phyloP scores from a whole-genome alignment of 768 basidiomycete species.

The Tephrocybe sp. region DNA sequence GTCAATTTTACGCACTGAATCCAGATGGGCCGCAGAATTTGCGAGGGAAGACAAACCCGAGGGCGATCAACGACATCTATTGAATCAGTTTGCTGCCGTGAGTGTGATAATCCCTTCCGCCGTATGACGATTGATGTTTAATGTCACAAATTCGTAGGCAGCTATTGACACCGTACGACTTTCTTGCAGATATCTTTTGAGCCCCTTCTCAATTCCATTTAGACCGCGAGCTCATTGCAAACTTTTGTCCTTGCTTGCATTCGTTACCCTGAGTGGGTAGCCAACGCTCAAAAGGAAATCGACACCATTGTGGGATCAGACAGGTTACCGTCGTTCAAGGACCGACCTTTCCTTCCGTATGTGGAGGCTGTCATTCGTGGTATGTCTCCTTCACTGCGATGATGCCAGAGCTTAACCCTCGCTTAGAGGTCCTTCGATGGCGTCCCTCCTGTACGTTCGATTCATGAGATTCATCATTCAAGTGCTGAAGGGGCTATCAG shows the following conservation, averaged over 20 bases:
- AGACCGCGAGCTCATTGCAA: slow-evolving; percentile 28
- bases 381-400: neutral
- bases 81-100: neutral
- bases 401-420: neutral
- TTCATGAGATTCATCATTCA: neutral
- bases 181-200: too few species aligned
- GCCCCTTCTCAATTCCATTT: neutral
- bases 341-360: slow-evolving; percentile 32
- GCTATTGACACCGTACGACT: neutral
- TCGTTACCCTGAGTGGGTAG: slow-evolving; percentile 32
- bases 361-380: slow-evolving; percentile 28
- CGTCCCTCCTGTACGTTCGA: neutral
- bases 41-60: neutral
- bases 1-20: too few species aligned
- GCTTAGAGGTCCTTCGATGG: neutral
- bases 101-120: too few species aligned
- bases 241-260: slow-evolving; percentile 39
- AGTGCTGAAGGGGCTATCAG: neutral
- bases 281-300: slow-evolving; percentile 38
- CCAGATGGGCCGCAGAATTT: neutral
- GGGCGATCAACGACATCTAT: neutral
- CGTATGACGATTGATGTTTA: too few species aligned
- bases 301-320: slow-evolving; percentile 33
- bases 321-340: slow-evolving; percentile 34
- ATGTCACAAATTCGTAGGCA: too few species aligned